Evolutionary conservation across 192 early-diverging fungal species (phyloP).

Genomic region (Gorgonomyces haynaldii): DNA sequence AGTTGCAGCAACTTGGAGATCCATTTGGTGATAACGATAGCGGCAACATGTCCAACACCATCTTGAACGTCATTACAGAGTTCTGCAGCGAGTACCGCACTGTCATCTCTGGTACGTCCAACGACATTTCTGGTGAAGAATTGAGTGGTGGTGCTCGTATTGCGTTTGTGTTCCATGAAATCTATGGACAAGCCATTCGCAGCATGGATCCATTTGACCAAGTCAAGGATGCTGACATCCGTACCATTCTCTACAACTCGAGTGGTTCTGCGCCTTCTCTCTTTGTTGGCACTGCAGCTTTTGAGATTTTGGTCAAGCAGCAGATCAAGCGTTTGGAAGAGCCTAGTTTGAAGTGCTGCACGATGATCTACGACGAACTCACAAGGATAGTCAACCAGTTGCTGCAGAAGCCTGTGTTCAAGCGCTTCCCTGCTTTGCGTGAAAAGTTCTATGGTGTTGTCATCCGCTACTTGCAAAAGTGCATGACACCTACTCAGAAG

Average conservation of each 20-base stretch:
- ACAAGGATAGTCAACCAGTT: constrained; percentile 88
- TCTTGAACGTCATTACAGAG: constrained; percentile 96
- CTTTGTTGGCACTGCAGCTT: constrained; percentile 96
- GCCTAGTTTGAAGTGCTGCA: constrained; percentile 88
- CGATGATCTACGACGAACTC: constrained; percentile 96
- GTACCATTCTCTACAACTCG: constrained; percentile 97
- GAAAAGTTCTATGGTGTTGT: constrained; percentile 91
- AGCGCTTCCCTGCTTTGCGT: constrained; percentile 89
- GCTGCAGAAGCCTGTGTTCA: constrained; percentile 86
- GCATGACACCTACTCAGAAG: constrained; percentile 83
- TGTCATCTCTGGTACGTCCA: constrained; percentile 89
- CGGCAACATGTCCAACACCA: constrained; percentile 52
- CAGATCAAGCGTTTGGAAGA: constrained; percentile 98
- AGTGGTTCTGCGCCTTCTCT: constrained; percentile 93
- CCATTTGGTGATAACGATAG: constrained; percentile 34
- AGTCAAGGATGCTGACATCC: constrained; percentile 97
- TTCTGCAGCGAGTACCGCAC: constrained; percentile 96
- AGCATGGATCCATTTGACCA: constrained; percentile 97
- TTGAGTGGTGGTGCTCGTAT: constrained; percentile 97
- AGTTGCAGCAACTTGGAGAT: constrained; percentile 85
- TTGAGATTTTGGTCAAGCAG: constrained; percentile 95
- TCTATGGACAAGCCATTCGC: constrained; percentile 83
- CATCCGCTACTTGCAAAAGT: constrained; percentile 86
- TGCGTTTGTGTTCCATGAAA: constrained; percentile 98
- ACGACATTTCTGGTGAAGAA: constrained; percentile 89